Evolutionary conservation across 1,284 basidiomycete genomes (phyloP), one percentile per base, ranked within the genome.

Genomic region (Trichosporon coremiiforme): DNA sequence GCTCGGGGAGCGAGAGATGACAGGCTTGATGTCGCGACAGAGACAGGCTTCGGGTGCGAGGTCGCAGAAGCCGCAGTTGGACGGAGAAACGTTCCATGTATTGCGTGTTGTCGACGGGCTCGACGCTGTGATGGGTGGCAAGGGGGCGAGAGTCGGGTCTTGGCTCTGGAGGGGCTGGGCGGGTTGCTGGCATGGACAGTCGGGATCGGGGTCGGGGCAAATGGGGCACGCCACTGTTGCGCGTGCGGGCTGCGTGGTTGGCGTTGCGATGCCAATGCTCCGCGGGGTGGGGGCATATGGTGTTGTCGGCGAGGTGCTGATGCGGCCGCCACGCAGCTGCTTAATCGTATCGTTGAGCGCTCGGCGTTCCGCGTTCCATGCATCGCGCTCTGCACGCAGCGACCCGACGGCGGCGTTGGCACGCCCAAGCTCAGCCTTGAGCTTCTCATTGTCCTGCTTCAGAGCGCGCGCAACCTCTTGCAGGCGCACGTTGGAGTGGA

Each of bases 401-500:
- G 84, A 77, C 79, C 76, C 74, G 92, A 90, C 81, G 92, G 89
- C 70, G 84, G 84, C 60, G 87, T 87, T 87, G n/a, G 94, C 85
- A 31, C 83, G 84, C 68, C 90, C 89, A 71, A 81, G 45, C 53
- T 83, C 80, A n/a, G 68, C 65, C 70, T 80, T 82, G 66, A 85
- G 70, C 45, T 78, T 75, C 36, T 83, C 83, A 70, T 95, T 95
- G 80, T 95, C 93, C 73, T 93, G 91, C 84, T 95, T 95, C 70
- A 93, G 87, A 31, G 90, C 89, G 80, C 93, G 91, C 29, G 92
- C 92, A 67, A 94, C 89, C 70, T 88, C 90, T 81, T 95, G 93
- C 25, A 95, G 85, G 60, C 91, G 91, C 65, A 95, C 89, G 78
- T 92, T 94, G 66, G 92, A 90, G 81, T 94, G 91, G 64, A 94